phyloP scores from a whole-genome alignment of 495 filamentous ascomycete genomes.

The Aspergillus carlsbadensis region DNA sequence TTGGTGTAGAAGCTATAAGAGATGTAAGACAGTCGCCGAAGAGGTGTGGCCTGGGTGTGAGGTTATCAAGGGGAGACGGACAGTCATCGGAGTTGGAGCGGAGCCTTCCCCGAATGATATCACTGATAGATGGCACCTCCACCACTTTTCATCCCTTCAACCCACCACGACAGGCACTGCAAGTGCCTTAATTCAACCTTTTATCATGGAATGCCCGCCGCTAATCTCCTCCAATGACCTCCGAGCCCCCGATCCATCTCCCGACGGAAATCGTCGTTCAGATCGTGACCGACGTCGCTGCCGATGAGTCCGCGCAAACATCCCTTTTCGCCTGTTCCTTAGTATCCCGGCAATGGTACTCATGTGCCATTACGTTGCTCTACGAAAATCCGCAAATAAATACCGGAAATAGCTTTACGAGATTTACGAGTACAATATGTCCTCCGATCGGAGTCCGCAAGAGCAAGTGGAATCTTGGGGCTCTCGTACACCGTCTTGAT shows the following conservation, averaged over 20 bases:
- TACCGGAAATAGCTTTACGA: conserved; percentile 51
- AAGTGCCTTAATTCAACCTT: neutral
- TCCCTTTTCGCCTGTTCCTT: conserved; percentile 55
- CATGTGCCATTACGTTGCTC: conserved; percentile 51
- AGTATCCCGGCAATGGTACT: conserved; percentile 66
- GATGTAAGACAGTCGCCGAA: neutral
- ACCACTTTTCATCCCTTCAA: neutral
- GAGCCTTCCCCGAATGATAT: conserved; percentile 9
- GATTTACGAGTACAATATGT: conserved; percentile 62
- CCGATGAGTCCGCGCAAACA: conserved; percentile 31
- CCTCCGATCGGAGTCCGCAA: conserved; percentile 58
- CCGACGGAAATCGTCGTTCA: conserved; percentile 55
- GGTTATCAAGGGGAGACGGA: conserved; percentile 3
- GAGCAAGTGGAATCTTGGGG: conserved; percentile 52
- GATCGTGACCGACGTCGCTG: conserved; percentile 35
- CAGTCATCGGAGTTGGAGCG: neutral
- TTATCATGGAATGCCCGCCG: conserved; percentile 11
- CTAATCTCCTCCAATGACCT: conserved; percentile 11
- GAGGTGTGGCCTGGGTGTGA: neutral
- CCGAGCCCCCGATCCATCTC: conserved; percentile 26
- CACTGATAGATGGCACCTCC: neutral
- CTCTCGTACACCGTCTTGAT: conserved; percentile 56
- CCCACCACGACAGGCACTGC: conserved; percentile 3
- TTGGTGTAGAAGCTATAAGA: neutral
- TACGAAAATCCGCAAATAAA: conserved; percentile 52